Evolutionary conservation across 2,329 filamentous ascomycete genomes (phyloP), one percentile per base, ranked within the genome.

Genomic region (Beauveria caledonica): DNA sequence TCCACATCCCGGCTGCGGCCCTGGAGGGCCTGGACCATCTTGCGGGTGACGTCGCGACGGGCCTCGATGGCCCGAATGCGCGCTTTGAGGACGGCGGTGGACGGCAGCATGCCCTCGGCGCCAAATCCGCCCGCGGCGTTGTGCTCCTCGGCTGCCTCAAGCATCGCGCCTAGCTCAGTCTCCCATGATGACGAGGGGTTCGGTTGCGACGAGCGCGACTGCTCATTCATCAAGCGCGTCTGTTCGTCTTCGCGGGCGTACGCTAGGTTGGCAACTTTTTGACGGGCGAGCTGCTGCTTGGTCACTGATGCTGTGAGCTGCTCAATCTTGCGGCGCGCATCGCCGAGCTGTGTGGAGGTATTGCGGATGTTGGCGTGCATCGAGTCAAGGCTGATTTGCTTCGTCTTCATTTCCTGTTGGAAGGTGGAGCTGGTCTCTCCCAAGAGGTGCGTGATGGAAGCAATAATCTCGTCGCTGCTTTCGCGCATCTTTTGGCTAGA

Each of bases 1-100:
- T 96, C 93, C 3, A 96, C 80, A 58, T 96, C 92, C 5, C 86
- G 87, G 66, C 90, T 93, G 62, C 89, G 86, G 33, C 87, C 86
- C 70, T 90, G 87, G 9, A 99, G 80, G 6, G 82, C 82, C 19
- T 83, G 81, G 2, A 91, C 86, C 66, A 88, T 84, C 55, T 84
- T 83, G 58, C 84, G 78, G 13, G 94, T 84, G 19, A 81, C 78
- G 46, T 82, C 79, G 49, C 91, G 90, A 51, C 91, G 86, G 13
- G 78, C 76, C 60, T 83, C 80, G 62, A 96, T 88, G 3, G 89
- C 89, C 45, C 84, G 81, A 21, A 92, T 77, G 7, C 88, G 80
- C 39, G 89, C 86, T 29, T 83, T 82, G 29, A 97, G 77, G 2
- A 86, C 74, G 1, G 81, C 76, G 0, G 80, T 74, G 2, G 83